Conservation (phyloP, 129 eudicot species). For the Mikania micrantha region DNA sequence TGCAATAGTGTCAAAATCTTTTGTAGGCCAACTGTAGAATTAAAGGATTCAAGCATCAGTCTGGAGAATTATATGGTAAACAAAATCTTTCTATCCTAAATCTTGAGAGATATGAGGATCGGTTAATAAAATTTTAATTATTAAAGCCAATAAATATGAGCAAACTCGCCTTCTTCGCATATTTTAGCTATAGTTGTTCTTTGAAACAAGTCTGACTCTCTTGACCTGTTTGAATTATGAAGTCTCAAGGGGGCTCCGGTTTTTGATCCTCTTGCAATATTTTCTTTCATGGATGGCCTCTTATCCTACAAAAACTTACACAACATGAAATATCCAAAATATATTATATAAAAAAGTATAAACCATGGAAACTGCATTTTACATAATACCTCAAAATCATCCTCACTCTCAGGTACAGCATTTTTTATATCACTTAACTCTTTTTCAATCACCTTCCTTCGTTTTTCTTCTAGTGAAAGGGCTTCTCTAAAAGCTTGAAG, state of each 20-base stretch:
- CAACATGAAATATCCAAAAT: constrained; percentile 1
- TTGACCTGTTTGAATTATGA: constrained; percentile 49
- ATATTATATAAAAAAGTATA: neutral
- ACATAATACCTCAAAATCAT: constrained; percentile 63
- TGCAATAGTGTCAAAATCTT: constrained; percentile 70
- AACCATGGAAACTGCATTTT: neutral
- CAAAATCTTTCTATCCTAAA: neutral
- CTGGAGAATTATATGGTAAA: neutral
- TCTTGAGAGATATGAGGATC: neutral
- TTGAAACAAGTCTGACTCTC: constrained; percentile 57
- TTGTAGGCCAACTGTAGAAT: constrained; percentile 76
- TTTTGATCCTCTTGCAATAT: constrained; percentile 42
- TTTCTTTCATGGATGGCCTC: constrained; percentile 56
- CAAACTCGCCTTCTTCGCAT: constrained; percentile 88
- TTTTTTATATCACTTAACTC: constrained; percentile 53
- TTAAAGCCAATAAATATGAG: neutral
- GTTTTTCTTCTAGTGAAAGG: constrained; percentile 63
- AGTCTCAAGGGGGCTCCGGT: constrained; percentile 41
- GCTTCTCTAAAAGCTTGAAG: constrained; percentile 47
- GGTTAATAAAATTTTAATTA: neutral
- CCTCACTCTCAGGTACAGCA: constrained; percentile 69
- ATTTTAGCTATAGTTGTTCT: constrained; percentile 74
- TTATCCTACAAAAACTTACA: constrained; percentile 52
- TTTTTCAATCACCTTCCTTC: constrained; percentile 60
- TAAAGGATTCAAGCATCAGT: constrained; percentile 2